Evolutionary conservation across 2,329 filamentous ascomycete species (phyloP).

Genomic region (Calonectria naviculata): DNA sequence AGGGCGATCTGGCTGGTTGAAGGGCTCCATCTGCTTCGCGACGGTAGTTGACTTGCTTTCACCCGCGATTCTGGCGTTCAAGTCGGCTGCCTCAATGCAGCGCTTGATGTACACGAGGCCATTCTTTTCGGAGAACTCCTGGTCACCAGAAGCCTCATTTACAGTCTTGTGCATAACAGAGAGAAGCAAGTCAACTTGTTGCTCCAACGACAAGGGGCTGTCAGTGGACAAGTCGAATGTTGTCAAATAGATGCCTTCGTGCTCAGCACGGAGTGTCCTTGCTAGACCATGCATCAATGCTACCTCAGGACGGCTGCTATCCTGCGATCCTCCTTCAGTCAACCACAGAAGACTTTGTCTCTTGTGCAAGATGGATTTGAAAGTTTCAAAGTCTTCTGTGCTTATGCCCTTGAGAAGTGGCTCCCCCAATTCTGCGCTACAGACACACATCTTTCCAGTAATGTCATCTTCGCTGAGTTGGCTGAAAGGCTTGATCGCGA

Average conservation of each 20-base stretch:
- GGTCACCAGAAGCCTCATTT: neutral
- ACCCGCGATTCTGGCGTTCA: neutral
- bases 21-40: neutral
- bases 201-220: neutral
- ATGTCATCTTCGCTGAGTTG: neutral
- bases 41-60: neutral
- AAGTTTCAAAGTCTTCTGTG: slow-evolving; percentile 7
- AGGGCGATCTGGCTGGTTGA: slow-evolving; percentile 1
- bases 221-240: neutral
- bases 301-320: neutral
- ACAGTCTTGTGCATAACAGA: neutral
- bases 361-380: slow-evolving; percentile 1
- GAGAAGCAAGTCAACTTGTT: neutral
- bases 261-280: neutral
- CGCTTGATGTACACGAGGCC: slow-evolving; percentile 2
- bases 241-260: neutral
- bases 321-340: neutral
- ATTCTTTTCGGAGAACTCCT: slow-evolving; percentile 10
- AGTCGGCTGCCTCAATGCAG: neutral
- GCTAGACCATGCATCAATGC: slow-evolving; percentile 14
- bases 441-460: neutral
- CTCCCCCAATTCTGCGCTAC: neutral
- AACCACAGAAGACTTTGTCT: neutral
- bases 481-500: neutral
- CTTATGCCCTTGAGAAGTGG: neutral